phyloP scores from a whole-genome alignment of 1,139 yeast genomes.

The Magnusiomyces fungicola region DNA sequence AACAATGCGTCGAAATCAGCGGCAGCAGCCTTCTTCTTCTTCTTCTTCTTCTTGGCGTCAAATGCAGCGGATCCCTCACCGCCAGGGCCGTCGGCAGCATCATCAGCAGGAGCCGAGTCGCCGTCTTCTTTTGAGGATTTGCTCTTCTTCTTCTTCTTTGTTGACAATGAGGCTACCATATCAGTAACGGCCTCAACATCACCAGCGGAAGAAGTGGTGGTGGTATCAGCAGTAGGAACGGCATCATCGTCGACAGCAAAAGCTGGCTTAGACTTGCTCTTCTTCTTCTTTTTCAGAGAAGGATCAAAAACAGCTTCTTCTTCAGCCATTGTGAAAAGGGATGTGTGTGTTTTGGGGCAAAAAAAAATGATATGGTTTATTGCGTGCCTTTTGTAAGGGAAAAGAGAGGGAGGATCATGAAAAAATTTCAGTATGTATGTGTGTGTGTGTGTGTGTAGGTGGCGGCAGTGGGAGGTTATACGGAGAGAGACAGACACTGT shows the following conservation, averaged over 20 bases:
- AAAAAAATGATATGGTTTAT: no score
- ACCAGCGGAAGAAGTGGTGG: constrained; percentile 25
- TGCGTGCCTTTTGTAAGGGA: no score
- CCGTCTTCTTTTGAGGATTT: constrained; percentile 40
- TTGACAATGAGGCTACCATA: constrained; percentile 42
- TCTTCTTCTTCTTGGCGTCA: constrained; percentile 75
- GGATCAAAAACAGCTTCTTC: constrained; percentile 23
- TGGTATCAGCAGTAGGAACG: constrained; percentile 41
- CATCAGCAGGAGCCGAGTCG: constrained; percentile 33
- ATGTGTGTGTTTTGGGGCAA: no score
- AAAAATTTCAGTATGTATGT: no score
- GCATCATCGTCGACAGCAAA: constrained; percentile 35
- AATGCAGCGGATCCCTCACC: constrained; percentile 28
- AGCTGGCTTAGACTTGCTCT: constrained; percentile 38
- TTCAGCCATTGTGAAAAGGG: constrained; percentile 14
- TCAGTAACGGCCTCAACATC: constrained; percentile 36
- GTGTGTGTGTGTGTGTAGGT: no score
- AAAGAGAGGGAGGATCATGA: no score
- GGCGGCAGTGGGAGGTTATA: no score
- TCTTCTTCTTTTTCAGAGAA: constrained; percentile 62
- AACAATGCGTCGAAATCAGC: constrained; percentile 75
- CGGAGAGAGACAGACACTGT: no score
- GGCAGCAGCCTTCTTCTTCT: constrained; percentile 57
- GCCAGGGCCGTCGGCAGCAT: constrained; percentile 28
- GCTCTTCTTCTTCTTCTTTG: constrained; percentile 42